Evolutionary conservation across 169 alveolate genomes (phyloP), one percentile per base, ranked within the genome.

Genomic region (Babesia ovata): DNA sequence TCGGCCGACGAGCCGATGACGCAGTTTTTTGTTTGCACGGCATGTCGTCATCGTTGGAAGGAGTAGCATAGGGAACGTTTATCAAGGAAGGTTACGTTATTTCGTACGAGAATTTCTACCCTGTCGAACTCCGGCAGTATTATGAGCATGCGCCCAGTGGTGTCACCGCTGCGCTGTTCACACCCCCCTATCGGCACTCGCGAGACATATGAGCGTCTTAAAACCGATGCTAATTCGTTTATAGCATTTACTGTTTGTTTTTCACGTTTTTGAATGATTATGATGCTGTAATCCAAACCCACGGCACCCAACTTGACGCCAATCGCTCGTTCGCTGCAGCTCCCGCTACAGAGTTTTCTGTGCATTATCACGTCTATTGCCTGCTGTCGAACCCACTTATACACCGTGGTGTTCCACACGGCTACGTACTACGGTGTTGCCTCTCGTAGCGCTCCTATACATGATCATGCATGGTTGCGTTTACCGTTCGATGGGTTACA

Each of bases 1-100:
- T 90, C 94, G 4, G 94, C 94, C n/a, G 94, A 90, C 74, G 94
- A 90, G 60, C 94, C 94, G 4, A 84, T 84, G 79, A 90, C 94
- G 9, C 83, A 86, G 56, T 90, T 90, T 58, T 90, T 79, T 67
- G 88, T 84, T 14, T 90, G 94, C 74, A 72, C 91, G 17, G 85
- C 85, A 29, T 90, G 94, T 81, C 78, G 75, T 45, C 77, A 81
- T 45, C 87, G 91, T 29, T 90, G 94, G 94, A 90, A 82, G 77
- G 94, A 90, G 62, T 90, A 79, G 74, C 10, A 16, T 45, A 16
- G 10, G 50, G 1, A 16, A 0, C 10, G 50, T 4, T 45, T 16
- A 45, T 16, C 19, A 17, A 1, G 4, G 2, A 2, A 10, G 2
- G 50, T 17, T 11, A 13, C n/a, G 45, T 21, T n/a, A 6, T 2